Base-by-base conservation (phyloP, 1,139 yeast species). In the Saccharomyces hybrid region DNA sequence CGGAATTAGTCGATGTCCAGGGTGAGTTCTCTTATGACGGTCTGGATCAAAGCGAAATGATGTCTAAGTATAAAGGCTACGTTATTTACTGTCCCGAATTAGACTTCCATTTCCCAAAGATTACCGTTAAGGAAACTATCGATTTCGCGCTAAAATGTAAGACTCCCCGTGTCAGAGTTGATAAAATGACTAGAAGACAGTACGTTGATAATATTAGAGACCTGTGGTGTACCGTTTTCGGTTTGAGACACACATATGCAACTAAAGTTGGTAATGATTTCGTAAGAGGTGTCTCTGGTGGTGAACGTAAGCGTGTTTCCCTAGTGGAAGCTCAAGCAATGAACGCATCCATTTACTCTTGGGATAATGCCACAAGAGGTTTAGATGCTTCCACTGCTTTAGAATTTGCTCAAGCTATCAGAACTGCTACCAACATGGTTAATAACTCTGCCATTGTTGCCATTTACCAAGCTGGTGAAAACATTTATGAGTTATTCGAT, bases 311-410 rank as follows among this genome's bases (percentile, higher is more conserved):
- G 70, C 76, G 85, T 68, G 85, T 81, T 25, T 80, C 84, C 2
- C 74, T 81, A 58, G 84, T 82, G 28, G 88, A 83, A 69, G 85
- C 85, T 6, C 71, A 80, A 61, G 81, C 84, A 20, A 76, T 81
- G 67, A 72, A 79, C 51, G 85, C 82, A 25, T 73, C 80, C 16
- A 70, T 84, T 49, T 82, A 82, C 62, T 80, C 84, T 65, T 84
- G 87, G 86, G 90, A 84, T 73, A 84, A 84, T 64, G 84, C 88
- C n/a, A 84, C 89, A n/a, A 76, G 88, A 70, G 89, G 89, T 66
- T 74, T 84, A 57, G 89, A 84, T 72, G 83, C 89, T 25, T 81
- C 88, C 6, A 83, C 89, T 23, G 89, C 89, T 27, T 75, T 84
- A 60, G 88, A 83, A 64, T 84, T 78, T 64, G 75, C 81, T 25